Conservation (phyloP, 345 rosid genomes). For the Arabis alpina region DNA sequence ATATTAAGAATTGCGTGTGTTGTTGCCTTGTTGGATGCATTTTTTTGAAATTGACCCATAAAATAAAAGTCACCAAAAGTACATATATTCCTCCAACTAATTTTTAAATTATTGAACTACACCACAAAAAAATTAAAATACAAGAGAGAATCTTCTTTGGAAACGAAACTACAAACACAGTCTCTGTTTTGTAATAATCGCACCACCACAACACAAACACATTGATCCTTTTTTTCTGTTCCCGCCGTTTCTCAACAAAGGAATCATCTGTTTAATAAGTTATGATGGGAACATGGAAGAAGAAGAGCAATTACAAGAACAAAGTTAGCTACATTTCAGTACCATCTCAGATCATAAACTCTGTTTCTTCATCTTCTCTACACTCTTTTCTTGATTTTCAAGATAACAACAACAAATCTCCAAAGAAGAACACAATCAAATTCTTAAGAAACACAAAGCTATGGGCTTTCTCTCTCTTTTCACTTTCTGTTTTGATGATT, state of each 20-base stretch:
- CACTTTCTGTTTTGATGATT: slow-evolving; percentile 61
- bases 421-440: slow-evolving; percentile 42
- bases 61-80: neutral
- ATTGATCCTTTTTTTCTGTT: slow-evolving; percentile 13
- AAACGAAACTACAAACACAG: slow-evolving; percentile 4
- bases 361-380: slow-evolving; percentile 63
- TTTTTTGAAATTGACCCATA: slow-evolving; percentile 9
- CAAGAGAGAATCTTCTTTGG: slow-evolving; percentile 23
- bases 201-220: neutral
- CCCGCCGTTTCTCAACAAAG: slow-evolving; percentile 30
- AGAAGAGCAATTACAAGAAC: slow-evolving; percentile 40
- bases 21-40: slow-evolving; percentile 19
- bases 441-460: slow-evolving; percentile 52
- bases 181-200: slow-evolving; percentile 6
- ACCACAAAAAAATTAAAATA: no score
- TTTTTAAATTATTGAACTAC: slow-evolving; percentile 14
- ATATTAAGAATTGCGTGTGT: slow-evolving; percentile 8
- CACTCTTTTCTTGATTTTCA: slow-evolving; percentile 61
- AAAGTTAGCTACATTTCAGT: slow-evolving; percentile 59
- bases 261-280: no score
- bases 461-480: slow-evolving; percentile 61
- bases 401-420: slow-evolving; percentile 33
- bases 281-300: slow-evolving; percentile 38
- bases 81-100: slow-evolving; percentile 32
- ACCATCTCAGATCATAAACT: slow-evolving; percentile 59